Evolutionary conservation across 352 stramenopile genomes (phyloP).

Genomic region (Elongisporangium undulatum): DNA sequence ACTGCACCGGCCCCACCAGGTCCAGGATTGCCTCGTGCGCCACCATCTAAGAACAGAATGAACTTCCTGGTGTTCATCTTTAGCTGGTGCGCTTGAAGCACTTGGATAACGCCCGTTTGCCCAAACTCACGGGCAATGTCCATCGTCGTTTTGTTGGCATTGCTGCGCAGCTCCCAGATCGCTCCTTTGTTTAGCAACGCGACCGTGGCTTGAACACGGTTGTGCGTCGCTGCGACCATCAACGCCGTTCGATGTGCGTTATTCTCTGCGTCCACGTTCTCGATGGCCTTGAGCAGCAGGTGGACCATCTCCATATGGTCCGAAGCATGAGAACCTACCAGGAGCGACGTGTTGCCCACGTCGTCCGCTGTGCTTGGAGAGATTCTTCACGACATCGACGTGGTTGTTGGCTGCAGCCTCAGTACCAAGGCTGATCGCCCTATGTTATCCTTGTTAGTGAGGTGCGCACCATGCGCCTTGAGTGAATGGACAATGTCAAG

Average conservation of each 20-base stretch:
- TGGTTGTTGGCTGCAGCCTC: neutral
- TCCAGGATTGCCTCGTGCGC: neutral
- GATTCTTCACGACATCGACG: neutral
- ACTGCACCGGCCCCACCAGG: neutral
- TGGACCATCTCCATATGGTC: neutral
- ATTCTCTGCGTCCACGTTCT: neutral
- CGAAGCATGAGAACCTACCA: neutral
- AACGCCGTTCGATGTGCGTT: neutral
- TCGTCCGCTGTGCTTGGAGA: neutral
- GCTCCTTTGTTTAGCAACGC: neutral
- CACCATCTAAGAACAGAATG: neutral
- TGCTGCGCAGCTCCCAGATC: neutral
- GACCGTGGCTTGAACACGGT: neutral
- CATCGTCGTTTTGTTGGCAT: neutral
- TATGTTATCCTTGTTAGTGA: constrained; percentile 1
- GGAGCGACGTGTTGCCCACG: neutral
- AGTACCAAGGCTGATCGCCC: neutral
- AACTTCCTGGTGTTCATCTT: neutral
- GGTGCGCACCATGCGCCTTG: constrained; percentile 5
- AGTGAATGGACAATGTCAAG: constrained; percentile 25
- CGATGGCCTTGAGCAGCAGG: neutral
- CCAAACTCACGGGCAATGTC: neutral
- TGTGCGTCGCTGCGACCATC: neutral
- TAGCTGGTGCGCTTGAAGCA: neutral
- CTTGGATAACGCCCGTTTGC: neutral